These are phyloP conservation scores for Paramarasmius palmivorus DNA, from an alignment of 1,284 basidiomycete species.

Conservation along the genomic window DNA sequence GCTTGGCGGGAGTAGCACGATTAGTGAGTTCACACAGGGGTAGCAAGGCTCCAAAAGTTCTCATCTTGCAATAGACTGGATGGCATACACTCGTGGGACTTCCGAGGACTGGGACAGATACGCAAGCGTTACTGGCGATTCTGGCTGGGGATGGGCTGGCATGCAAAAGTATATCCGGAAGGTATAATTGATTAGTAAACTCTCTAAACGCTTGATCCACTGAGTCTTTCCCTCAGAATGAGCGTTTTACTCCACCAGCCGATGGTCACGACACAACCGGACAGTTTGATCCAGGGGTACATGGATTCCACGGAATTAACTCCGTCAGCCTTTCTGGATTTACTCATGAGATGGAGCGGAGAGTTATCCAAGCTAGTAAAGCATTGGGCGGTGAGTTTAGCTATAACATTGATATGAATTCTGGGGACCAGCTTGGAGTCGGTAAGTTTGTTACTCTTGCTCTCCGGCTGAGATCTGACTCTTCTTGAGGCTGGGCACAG, in stretches of 20 bases:
- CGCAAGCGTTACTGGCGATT: slow-evolving; percentile 34
- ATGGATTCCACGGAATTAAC: slow-evolving; percentile 24
- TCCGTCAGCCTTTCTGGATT: slow-evolving; percentile 25
- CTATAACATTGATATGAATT: slow-evolving; percentile 29
- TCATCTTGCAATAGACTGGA: slow-evolving; percentile 27
- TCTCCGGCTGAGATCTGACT: neutral
- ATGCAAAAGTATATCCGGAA: slow-evolving; percentile 32
- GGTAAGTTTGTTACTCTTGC: slow-evolving; percentile 17
- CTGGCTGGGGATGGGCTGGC: slow-evolving; percentile 37
- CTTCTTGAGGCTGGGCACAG: slow-evolving; percentile 21
- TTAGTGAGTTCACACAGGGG: slow-evolving; percentile 19
- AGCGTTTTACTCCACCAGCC: slow-evolving; percentile 19
- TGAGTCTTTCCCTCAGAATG: slow-evolving; percentile 7
- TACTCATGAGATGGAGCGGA: slow-evolving; percentile 20
- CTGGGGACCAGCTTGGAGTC: slow-evolving; percentile 29
- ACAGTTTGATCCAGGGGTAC: slow-evolving; percentile 24
- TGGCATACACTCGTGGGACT: slow-evolving; percentile 37
- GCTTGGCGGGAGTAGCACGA: slow-evolving; percentile 24
- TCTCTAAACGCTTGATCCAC: neutral
- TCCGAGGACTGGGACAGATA: slow-evolving; percentile 36
- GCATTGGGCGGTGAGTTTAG: slow-evolving; percentile 18
- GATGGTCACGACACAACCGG: slow-evolving; percentile 24
- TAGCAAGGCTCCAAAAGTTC: neutral
- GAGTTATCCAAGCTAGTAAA: slow-evolving; percentile 23
- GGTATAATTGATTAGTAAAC: slow-evolving; percentile 18